Conservation (phyloP, 257 asterid species). For the Jaltomata sinuosa region DNA sequence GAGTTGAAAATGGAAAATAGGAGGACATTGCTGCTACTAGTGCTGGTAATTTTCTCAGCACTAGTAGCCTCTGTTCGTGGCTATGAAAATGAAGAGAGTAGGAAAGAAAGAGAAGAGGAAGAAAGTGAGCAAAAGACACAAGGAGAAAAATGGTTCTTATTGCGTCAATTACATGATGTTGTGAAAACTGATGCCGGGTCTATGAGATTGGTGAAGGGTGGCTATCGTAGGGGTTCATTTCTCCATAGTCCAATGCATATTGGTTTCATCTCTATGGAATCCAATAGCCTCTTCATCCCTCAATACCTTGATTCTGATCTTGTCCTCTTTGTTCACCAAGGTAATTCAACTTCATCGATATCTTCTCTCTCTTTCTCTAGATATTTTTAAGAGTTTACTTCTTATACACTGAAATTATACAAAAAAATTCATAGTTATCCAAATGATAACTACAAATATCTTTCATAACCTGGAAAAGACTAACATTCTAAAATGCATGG, state of each 20-base stretch:
- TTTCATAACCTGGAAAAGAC: too few species aligned
- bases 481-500: background rate
- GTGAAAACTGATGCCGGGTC: slow-evolving; percentile 60
- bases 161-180: slow-evolving; percentile 42
- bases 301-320: slow-evolving; percentile 77
- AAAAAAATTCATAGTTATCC: too few species aligned
- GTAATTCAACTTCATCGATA: too few species aligned
- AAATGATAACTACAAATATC: too few species aligned
- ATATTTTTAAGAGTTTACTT: background rate
- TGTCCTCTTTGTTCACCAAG: slow-evolving; percentile 63
- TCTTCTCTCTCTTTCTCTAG: too few species aligned
- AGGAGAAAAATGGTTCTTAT: slow-evolving; percentile 28
- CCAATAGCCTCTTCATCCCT: slow-evolving; percentile 60
- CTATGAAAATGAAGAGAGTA: background rate
- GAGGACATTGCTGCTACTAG: slow-evolving; percentile 3
- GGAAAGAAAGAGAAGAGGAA: background rate
- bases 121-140: slow-evolving; percentile 14
- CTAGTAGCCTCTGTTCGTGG: slow-evolving; percentile 10
- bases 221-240: slow-evolving; percentile 1
- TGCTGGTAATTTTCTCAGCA: slow-evolving; percentile 16
- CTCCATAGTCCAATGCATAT: slow-evolving; percentile 35
- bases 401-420: too few species aligned
- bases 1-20: slow-evolving; percentile 3
- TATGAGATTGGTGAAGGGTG: slow-evolving; percentile 48
- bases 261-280: slow-evolving; percentile 82